phyloP scores from a whole-genome alignment of 371 early-diverging fungal species.

The Smittium culicis region DNA sequence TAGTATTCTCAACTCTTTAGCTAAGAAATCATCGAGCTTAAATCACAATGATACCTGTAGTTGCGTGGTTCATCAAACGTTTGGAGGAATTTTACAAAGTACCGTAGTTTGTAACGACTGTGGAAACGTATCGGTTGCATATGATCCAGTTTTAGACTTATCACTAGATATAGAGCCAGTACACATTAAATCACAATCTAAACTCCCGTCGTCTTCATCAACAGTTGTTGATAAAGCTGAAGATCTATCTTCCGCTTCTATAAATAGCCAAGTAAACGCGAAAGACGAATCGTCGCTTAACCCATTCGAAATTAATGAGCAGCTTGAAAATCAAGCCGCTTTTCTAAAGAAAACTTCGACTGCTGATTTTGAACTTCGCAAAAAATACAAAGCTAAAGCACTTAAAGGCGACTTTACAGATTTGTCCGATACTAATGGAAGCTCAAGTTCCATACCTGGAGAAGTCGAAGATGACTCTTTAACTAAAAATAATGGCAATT shows the following conservation, averaged over 20 bases:
- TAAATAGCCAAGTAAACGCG: too few species aligned
- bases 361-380: too few species aligned
- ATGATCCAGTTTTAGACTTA: conserved; percentile 83
- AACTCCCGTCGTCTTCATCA: too few species aligned
- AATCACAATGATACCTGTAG: conserved; percentile 39
- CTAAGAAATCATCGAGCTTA: background rate
- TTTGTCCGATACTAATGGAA: background rate
- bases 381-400: too few species aligned
- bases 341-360: too few species aligned
- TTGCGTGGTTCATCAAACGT: conserved; percentile 82
- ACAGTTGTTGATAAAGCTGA: too few species aligned
- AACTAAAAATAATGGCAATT: conserved; percentile 13
- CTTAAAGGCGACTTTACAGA: background rate
- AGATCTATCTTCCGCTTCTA: too few species aligned
- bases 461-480: conserved; percentile 12
- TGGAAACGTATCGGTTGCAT: conserved; percentile 56
- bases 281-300: too few species aligned
- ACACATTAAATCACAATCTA: too few species aligned
- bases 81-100: conserved; percentile 76
- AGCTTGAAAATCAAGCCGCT: too few species aligned
- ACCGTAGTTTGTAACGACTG: conserved; percentile 79
- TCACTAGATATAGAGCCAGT: conserved; percentile 55
- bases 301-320: too few species aligned
- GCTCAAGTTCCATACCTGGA: conserved; percentile 2
- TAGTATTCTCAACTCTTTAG: background rate